Percentiles rank a stretch among this genome's conserved stretches.
phyloP scores from a whole-genome alignment of 2,329 filamentous ascomycete species.

The Exophiala bonariae region DNA sequence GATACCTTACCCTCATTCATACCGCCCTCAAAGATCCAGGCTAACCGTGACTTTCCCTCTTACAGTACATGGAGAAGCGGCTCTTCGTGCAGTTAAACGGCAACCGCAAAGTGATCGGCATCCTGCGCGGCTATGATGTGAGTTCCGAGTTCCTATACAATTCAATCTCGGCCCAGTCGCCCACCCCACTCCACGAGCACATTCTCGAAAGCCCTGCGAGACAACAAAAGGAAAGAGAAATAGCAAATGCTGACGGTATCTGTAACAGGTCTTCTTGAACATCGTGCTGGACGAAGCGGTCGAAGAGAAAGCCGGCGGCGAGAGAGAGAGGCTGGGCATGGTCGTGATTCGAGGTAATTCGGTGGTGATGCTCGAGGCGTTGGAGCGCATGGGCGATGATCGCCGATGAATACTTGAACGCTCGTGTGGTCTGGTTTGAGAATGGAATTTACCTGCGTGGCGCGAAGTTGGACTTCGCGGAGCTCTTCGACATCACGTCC shows the following conservation, averaged over 20 bases:
- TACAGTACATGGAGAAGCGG: slow-evolving; percentile 97
- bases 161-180: too few species aligned
- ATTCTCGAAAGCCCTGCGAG: too few species aligned
- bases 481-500: not conserved
- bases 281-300: slow-evolving; percentile 96
- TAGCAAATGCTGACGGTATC: slow-evolving; percentile 4
- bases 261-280: slow-evolving; percentile 85
- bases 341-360: slow-evolving; percentile 97
- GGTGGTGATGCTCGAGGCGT: slow-evolving; percentile 87
- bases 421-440: too few species aligned
- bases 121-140: slow-evolving; percentile 95
- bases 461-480: too few species aligned
- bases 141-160: slow-evolving; percentile 32
- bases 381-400: slow-evolving; percentile 28
- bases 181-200: too few species aligned
- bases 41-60: slow-evolving; percentile 17
- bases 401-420: slow-evolving; percentile 12
- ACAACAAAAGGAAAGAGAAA: too few species aligned
- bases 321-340: slow-evolving; percentile 90
- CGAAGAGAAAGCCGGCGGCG: slow-evolving; percentile 88
- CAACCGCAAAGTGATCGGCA: slow-evolving; percentile 93
- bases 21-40: too few species aligned
- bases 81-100: slow-evolving; percentile 97
- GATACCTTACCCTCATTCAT: not conserved
- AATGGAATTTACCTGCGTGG: too few species aligned